Evolutionary conservation across 225 moss, liverwort and hornwort genomes (phyloP), one percentile per base, ranked within the genome.

Genomic region (Neckera pumila): DNA sequence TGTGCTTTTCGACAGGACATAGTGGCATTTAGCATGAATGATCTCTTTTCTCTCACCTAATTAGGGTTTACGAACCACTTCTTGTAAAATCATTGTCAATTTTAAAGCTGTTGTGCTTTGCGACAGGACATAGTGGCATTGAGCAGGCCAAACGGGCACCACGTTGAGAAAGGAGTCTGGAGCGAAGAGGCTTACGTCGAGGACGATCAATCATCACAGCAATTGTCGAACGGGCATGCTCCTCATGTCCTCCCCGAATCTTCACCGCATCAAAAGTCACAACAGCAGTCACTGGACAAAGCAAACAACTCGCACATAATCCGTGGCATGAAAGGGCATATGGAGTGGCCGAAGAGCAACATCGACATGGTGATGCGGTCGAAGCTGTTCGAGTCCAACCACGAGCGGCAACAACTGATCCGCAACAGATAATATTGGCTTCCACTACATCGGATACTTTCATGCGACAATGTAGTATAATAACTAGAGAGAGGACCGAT

Each of bases 301-400:
- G 76, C 76, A 11, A 93, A 92, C 87, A 92, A 92, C 80, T 85
- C 90, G 47, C 93, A 93, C 70, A 92, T 93, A 33, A 90, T 88
- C 76, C 89, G 93, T 33, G 93, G 93, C 89, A 93, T 93, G 90
- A 93, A 93, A 69, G 93, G 93, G 49, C 92, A 93, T 73, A 90
- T 93, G 92, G 93, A 93, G 73, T 93, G 93, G 93, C 92, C 90
- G 3, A 92, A 92, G 83, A 88, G 86, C 54, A 90, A 89, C 61
- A 89, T 89, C n/a, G 93, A 93, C 67, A 87, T 88, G 66, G 87
- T 84, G n/a, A 88, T 91, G 90, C 89, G 92, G 57, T 90, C 93
- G 62, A 93, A 90, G 90, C 53, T 92, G 58, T 88, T 90, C 70
- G 93, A 93, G 84, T 83, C 89, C 72, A 92, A 86, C 86, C 65